Conservation (phyloP, 805 yeast genomes). For the Candida oleophila region DNA sequence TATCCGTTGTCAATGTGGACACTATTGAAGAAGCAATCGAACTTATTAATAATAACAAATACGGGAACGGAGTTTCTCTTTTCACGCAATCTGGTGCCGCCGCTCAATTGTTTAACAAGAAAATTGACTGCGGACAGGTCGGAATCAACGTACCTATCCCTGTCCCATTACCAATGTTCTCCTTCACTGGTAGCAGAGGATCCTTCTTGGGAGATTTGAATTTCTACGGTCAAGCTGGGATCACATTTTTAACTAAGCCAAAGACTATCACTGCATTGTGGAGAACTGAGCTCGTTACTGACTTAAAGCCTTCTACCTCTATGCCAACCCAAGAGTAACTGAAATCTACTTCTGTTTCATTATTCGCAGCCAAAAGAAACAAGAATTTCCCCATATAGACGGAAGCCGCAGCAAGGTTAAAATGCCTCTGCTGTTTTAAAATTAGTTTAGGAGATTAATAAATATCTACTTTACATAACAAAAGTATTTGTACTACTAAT, state of each 20-base stretch:
- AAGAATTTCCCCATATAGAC: background rate
- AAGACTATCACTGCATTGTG: conserved; percentile 73
- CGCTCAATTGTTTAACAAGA: conserved; percentile 68
- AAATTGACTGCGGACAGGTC: conserved; percentile 72
- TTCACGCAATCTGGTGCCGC: conserved; percentile 69
- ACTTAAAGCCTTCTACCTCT: conserved; percentile 54
- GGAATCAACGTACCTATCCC: conserved; percentile 81
- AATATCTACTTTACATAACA: too few species aligned
- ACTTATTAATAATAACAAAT: conserved; percentile 54
- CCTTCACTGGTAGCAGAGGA: conserved; percentile 74
- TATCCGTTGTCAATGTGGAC: conserved; percentile 58
- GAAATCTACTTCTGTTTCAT: background rate
- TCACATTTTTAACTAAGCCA: conserved; percentile 69
- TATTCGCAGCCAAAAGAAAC: background rate
- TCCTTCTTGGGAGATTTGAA: conserved; percentile 78
- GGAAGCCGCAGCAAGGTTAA: background rate
- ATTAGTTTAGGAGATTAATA: background rate
- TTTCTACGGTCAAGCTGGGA: conserved; percentile 76
- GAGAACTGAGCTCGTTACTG: conserved; percentile 52
- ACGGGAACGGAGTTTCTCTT: conserved; percentile 72
- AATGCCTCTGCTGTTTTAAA: background rate
- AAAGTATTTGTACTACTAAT: too few species aligned
- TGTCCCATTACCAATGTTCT: conserved; percentile 79
- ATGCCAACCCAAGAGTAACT: conserved; percentile 62
- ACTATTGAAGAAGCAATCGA: conserved; percentile 68